These are phyloP conservation scores for Entonaema liquescens DNA, from an alignment of 495 filamentous ascomycete genomes.

Conservation along the genomic window DNA sequence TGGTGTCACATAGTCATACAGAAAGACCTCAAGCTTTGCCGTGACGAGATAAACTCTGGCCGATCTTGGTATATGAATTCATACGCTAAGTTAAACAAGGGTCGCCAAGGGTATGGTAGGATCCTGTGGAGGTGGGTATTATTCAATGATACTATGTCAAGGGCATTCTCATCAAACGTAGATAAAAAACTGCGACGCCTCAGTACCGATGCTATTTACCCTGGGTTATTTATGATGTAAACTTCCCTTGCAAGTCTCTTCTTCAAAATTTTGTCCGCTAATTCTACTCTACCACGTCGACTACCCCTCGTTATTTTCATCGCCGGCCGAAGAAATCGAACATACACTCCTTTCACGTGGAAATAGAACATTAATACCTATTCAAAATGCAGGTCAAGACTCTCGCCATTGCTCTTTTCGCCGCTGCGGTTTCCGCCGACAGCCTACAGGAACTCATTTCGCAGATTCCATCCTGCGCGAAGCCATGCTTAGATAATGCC, in stretches of 20 bases:
- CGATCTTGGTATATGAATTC: constrained; percentile 7
- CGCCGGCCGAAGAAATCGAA: constrained; percentile 22
- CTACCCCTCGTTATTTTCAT: constrained; percentile 19
- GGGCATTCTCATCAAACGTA: constrained; percentile 12
- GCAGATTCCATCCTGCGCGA: constrained; percentile 43
- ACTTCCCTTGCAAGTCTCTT: constrained; percentile 1
- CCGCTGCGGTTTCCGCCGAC: constrained; percentile 26
- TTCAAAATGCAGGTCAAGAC: constrained; percentile 42
- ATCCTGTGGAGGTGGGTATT: constrained; percentile 34
- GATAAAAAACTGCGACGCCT: constrained; percentile 12
- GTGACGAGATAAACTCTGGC: constrained; percentile 14
- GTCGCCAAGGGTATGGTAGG: constrained; percentile 9
- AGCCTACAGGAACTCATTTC: constrained; percentile 31
- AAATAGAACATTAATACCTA: neutral
- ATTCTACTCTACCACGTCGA: neutral
- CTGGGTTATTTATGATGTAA: constrained; percentile 24
- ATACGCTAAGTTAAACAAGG: constrained; percentile 18
- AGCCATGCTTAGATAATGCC: constrained; percentile 38
- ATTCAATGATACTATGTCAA: constrained; percentile 13
- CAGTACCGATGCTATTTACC: constrained; percentile 7
- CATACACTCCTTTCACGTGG: constrained; percentile 16
- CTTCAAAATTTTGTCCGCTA: constrained; percentile 1
- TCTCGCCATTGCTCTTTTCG: constrained; percentile 33
- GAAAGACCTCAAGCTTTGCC: constrained; percentile 9
- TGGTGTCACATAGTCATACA: constrained; percentile 19